These are phyloP conservation scores for Trichoderma sp. DNA, from an alignment of 2,329 filamentous ascomycete species.

Conservation along the genomic window DNA sequence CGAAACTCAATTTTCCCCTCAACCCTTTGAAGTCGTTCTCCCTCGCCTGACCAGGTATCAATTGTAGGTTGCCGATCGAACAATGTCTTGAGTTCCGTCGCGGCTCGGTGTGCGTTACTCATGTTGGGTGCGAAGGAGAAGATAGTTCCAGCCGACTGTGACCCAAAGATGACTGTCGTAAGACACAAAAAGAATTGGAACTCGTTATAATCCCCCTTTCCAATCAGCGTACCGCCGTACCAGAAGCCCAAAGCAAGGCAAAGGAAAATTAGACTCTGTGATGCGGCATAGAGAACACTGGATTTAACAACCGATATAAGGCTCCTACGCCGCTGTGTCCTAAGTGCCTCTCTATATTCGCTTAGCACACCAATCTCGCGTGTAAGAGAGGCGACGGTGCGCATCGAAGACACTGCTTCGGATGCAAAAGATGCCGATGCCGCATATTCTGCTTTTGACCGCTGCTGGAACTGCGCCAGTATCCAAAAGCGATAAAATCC, in stretches of 20 bases:
- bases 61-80: background rate
- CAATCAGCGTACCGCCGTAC: background rate
- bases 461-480: background rate
- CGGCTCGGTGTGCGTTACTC: background rate
- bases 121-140: background rate
- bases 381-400: background rate
- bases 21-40: background rate
- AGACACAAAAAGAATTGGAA: background rate
- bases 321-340: background rate
- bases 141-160: background rate
- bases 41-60: background rate
- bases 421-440: background rate
- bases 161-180: background rate
- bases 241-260: background rate
- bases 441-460: background rate
- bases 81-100: background rate
- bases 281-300: background rate
- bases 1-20: background rate
- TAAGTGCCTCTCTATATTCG: background rate
- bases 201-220: background rate
- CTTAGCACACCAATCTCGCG: background rate
- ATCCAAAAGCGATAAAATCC: background rate
- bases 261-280: background rate
- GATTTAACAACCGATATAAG: background rate
- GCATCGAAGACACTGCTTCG: background rate